phyloP scores from a whole-genome alignment of 164 flowering plant species.

The Berberis vulgaris region DNA sequence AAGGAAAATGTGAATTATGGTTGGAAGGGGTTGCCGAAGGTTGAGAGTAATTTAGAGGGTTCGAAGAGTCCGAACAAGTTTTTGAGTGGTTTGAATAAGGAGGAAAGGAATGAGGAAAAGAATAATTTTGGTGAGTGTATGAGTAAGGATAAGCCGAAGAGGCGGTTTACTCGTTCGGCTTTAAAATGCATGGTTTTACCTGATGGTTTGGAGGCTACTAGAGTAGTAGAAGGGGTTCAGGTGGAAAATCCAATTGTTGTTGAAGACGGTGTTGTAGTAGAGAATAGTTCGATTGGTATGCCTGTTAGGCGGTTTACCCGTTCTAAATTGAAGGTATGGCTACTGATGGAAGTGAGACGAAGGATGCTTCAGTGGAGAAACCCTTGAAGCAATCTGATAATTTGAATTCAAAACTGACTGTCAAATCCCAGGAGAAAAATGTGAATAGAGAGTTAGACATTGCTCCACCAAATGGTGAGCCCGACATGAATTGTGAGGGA shows the following conservation, averaged over 20 bases:
- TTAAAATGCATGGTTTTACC: slow-evolving; percentile 8
- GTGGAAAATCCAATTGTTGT: neutral
- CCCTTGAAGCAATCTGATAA: neutral
- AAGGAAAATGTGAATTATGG: neutral
- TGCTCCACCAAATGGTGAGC: neutral
- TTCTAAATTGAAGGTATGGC: slow-evolving; percentile 5
- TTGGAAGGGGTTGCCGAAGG: neutral
- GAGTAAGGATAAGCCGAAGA: slow-evolving; percentile 11
- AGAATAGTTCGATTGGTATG: neutral
- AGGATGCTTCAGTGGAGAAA: neutral
- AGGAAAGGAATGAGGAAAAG: neutral
- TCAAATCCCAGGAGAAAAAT: too few relatives aligned
- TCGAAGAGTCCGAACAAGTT: neutral
- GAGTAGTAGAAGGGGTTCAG: neutral
- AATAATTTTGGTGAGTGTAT: neutral
- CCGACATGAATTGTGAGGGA: neutral
- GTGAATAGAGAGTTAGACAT: too few relatives aligned
- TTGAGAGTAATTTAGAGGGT: neutral
- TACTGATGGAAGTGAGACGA: neutral
- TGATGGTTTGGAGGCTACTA: neutral
- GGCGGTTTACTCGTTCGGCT: slow-evolving; percentile 27
- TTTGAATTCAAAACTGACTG: too few relatives aligned
- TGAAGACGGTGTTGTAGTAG: neutral
- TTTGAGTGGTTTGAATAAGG: neutral
- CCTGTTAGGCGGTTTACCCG: slow-evolving; percentile 18